Evolutionary conservation across 306 rosid genomes (phyloP).

Genomic region (Arachis hypogaea): DNA sequence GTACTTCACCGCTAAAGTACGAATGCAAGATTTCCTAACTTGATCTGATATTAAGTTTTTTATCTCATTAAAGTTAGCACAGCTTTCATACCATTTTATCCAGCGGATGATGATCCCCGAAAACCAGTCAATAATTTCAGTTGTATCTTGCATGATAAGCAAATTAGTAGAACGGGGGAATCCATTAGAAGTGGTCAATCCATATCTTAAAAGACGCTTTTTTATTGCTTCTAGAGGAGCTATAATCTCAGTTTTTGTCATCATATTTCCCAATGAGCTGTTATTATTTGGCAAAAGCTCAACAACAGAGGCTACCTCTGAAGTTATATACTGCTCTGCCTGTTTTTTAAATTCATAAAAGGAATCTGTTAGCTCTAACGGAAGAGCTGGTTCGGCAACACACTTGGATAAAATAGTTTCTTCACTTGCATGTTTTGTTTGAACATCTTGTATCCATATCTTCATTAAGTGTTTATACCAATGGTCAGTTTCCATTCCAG

Average conservation of each 20-base stretch:
- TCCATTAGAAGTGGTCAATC: constrained; percentile 65
- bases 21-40: constrained; percentile 85
- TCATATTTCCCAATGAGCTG: constrained; percentile 45
- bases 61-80: constrained; percentile 66
- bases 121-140: constrained; percentile 83
- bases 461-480: constrained; percentile 84
- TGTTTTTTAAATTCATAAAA: constrained; percentile 66
- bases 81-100: constrained; percentile 76
- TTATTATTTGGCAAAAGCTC: constrained; percentile 66
- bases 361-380: constrained; percentile 68
- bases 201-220: constrained; percentile 72
- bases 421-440: constrained; percentile 62
- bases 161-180: constrained; percentile 57
- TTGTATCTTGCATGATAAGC: constrained; percentile 70
- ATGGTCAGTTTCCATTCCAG: constrained; percentile 97
- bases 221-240: constrained; percentile 70
- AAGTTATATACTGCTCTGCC: constrained; percentile 66
- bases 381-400: constrained; percentile 76
- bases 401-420: constrained; percentile 64
- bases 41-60: constrained; percentile 61
- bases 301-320: constrained; percentile 69
- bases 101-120: constrained; percentile 75
- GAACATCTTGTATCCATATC: constrained; percentile 80
- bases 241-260: constrained; percentile 58
- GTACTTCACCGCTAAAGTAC: constrained; percentile 85